A percentile compares a stretch with the other conserved stretches of the same genome.
phyloP scores from a whole-genome alignment of 176 grass and related monocot species.

The Oryza glumipatula region DNA sequence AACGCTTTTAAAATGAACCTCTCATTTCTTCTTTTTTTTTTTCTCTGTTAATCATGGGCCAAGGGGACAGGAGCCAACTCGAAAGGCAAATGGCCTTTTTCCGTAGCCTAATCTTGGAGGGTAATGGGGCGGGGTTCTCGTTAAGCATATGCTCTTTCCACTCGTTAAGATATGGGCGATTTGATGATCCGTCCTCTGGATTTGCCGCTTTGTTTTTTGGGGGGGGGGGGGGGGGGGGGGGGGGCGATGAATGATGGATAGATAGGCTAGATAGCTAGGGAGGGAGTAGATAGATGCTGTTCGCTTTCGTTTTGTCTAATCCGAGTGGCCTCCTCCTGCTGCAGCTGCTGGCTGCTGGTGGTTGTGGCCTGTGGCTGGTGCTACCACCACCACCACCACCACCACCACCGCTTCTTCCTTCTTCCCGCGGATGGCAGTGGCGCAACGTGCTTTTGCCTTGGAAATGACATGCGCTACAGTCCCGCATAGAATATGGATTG shows the following conservation, averaged over 20 bases:
- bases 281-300: slow-evolving; percentile 5
- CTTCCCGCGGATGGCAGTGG: slow-evolving; percentile 21
- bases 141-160: slow-evolving; percentile 47
- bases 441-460: slow-evolving; percentile 81
- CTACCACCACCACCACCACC: background rate
- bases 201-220: slow-evolving; percentile 32
- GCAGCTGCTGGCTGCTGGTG: background rate
- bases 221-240: slow-evolving; percentile 25
- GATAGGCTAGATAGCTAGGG: background rate
- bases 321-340: slow-evolving; percentile 32
- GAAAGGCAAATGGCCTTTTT: slow-evolving; percentile 36
- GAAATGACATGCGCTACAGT: slow-evolving; percentile 76
- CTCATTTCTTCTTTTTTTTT: background rate
- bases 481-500: slow-evolving; percentile 56
- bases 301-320: slow-evolving; percentile 49
- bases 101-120: background rate
- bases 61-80: slow-evolving; percentile 23
- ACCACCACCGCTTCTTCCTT: background rate
- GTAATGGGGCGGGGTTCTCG: background rate
- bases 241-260: slow-evolving; percentile 11
- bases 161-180: slow-evolving; percentile 38
- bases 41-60: background rate
- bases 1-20: background rate
- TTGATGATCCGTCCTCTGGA: slow-evolving; percentile 48
- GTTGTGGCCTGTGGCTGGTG: background rate